Evolutionary conservation across 2,329 filamentous ascomycete species (phyloP).

Genomic region (Herpotrichia juniperi): DNA sequence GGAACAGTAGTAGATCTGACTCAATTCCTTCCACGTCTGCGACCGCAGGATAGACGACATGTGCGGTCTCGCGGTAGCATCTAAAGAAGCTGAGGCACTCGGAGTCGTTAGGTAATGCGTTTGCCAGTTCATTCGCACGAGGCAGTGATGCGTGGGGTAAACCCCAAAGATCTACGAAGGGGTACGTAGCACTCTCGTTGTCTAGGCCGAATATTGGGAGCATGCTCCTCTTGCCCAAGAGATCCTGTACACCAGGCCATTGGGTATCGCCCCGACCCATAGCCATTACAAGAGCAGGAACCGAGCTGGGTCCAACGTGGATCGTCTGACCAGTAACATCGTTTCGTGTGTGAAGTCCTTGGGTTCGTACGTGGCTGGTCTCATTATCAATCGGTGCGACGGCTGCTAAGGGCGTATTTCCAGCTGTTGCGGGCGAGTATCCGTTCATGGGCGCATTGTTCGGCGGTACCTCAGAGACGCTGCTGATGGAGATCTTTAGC

Average conservation of each 20-base stretch:
- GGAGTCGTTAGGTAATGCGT: slow-evolving; percentile 63
- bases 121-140: slow-evolving; percentile 63
- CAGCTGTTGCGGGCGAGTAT: slow-evolving; percentile 37
- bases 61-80: slow-evolving; percentile 63
- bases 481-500: slow-evolving; percentile 48
- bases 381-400: slow-evolving; percentile 43
- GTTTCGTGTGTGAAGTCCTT: slow-evolving; percentile 67
- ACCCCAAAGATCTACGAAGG: slow-evolving; percentile 69
- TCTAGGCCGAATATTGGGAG: slow-evolving; percentile 67
- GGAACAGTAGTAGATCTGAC: slow-evolving; percentile 58
- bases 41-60: slow-evolving; percentile 66
- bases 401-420: slow-evolving; percentile 42
- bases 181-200: slow-evolving; percentile 69
- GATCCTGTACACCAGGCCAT: slow-evolving; percentile 61
- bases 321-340: slow-evolving; percentile 65
- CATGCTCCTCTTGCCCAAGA: slow-evolving; percentile 65
- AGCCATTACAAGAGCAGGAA: slow-evolving; percentile 65
- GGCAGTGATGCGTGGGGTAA: slow-evolving; percentile 63
- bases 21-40: slow-evolving; percentile 63
- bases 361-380: slow-evolving; percentile 51
- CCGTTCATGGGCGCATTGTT: slow-evolving; percentile 34
- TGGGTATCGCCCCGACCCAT: slow-evolving; percentile 52
- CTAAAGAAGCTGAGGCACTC: slow-evolving; percentile 64
- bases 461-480: slow-evolving; percentile 42
- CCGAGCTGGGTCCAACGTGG: slow-evolving; percentile 66